These are phyloP conservation scores for Xylariaceae sp. DNA, from an alignment of 2,329 filamentous ascomycete species.

Conservation along the genomic window DNA sequence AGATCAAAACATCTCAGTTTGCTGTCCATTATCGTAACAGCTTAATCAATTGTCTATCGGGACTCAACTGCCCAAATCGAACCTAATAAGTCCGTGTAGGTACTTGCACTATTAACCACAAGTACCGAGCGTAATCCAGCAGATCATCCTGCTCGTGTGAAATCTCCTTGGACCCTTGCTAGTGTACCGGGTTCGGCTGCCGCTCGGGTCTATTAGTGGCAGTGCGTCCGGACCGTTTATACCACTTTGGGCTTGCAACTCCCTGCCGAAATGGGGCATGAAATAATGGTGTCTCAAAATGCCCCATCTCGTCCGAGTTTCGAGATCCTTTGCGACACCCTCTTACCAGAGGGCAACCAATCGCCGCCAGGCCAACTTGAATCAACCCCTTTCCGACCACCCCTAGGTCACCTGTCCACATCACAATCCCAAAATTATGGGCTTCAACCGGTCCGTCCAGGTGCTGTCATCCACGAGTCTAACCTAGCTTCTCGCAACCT, in stretches of 20 bases:
- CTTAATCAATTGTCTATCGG: slow-evolving; percentile 11
- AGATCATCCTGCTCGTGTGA: slow-evolving; percentile 1
- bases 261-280: slow-evolving; percentile 17
- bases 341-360: slow-evolving; percentile 24
- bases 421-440: slow-evolving; percentile 31
- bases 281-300: slow-evolving; percentile 23
- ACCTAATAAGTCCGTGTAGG: background rate
- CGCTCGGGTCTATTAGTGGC: background rate
- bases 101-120: background rate
- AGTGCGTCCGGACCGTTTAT: slow-evolving; percentile 6
- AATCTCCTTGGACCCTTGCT: slow-evolving; percentile 11
- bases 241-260: slow-evolving; percentile 7
- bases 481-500: slow-evolving; percentile 15
- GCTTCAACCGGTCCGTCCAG: slow-evolving; percentile 34
- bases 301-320: slow-evolving; percentile 21
- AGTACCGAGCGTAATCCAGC: background rate
- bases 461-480: slow-evolving; percentile 15
- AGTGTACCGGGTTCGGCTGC: background rate
- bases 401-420: slow-evolving; percentile 32
- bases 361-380: slow-evolving; percentile 12
- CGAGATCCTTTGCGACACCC: slow-evolving; percentile 30
- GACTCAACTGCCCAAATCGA: background rate
- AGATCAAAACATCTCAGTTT: slow-evolving; percentile 11
- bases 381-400: slow-evolving; percentile 12
- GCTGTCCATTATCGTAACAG: slow-evolving; percentile 18